A percentile compares a stretch with the other conserved stretches of the same genome.
phyloP scores from a whole-genome alignment of 1,284 basidiomycete genomes.

The Tylopilus sp. region DNA sequence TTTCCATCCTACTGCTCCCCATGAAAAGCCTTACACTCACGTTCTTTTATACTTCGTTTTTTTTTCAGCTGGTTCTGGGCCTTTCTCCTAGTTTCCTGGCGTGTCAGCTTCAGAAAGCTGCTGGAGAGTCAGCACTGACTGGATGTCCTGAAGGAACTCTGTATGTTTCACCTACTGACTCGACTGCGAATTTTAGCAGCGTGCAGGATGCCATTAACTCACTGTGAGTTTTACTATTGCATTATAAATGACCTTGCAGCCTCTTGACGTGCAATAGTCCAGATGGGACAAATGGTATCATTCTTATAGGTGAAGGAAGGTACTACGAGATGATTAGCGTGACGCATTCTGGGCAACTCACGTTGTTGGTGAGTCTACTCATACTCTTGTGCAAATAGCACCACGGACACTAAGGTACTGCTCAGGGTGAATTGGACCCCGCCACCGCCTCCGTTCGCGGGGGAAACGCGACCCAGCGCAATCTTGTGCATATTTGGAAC shows the following conservation, averaged over 20 bases:
- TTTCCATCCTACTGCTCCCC: background rate
- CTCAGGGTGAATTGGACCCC: conserved; percentile 63
- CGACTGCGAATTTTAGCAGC: conserved; percentile 55
- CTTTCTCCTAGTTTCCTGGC: conserved; percentile 55
- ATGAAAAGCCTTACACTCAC: background rate
- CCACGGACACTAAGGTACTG: background rate
- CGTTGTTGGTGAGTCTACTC: conserved; percentile 56
- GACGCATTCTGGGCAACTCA: conserved; percentile 64
- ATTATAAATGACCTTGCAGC: background rate
- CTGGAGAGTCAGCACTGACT: conserved; percentile 51
- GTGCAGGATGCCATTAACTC: conserved; percentile 67
- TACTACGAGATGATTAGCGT: conserved; percentile 73
- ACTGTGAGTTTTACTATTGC: conserved; percentile 50
- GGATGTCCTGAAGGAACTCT: conserved; percentile 69
- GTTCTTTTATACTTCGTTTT: background rate
- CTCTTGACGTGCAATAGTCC: conserved; percentile 45
- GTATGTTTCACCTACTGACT: conserved; percentile 64
- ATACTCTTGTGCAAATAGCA: background rate
- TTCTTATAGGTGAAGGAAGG: conserved; percentile 71
- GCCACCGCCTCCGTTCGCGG: conserved; percentile 44
- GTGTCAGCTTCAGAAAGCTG: conserved; percentile 65
- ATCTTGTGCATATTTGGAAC: conserved; percentile 67
- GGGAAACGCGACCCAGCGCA: conserved; percentile 53
- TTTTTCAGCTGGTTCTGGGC: background rate
- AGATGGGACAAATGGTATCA: conserved; percentile 50